Base-by-base conservation (phyloP, 768 basidiomycete genomes). In the Serendipita sp. region DNA sequence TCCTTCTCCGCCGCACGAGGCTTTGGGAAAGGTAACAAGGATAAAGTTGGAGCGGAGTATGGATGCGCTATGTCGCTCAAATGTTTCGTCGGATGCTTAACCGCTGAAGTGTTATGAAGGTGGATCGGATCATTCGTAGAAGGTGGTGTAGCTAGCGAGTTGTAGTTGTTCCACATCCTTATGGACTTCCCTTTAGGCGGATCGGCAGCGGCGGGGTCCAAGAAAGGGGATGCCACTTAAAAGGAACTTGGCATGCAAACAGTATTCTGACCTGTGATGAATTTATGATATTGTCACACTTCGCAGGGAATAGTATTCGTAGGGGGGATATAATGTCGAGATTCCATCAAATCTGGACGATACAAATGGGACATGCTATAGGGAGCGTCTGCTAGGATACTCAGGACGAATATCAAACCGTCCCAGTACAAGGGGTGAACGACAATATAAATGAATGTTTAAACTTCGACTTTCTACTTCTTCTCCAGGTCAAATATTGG, bases 21-120 rank as follows among this genome's bases (percentile, higher is more conserved):
- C n/a, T 7, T 3, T n/a, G 48, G 48, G n/a, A 18, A 51, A 7
- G 48, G 48, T 3, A 51, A 16, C 16, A 51, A 16, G n/a, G 30
- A 51, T 51, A 51, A 51, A n/a, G 48, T 51, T 51, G 48, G 48
- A 51, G 48, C 48, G 48, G 48, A 51, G 48, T 18, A 51, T 51
- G 48, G 48, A 32, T 51, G 48, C n/a, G 48, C 48, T 3, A 51
- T 18, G 48, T 51, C 16, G n/a, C 30, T 16, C 11, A 45, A n/a
- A 7, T n/a, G 7, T n/a, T n/a, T 18, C 30, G 48, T 51, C 30
- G 48, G 48, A n/a, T 51, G 16, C n/a, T 3, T n/a, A n/a, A 51
- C 48, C n/a, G 48, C 48, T 4, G 48, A n/a, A n/a, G 30, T 32
- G 16, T 51, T n/a, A 7, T 18, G 7, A 4, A 3, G 48, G 4